Evolutionary conservation across 2,329 filamentous ascomycete species (phyloP).

Genomic region (Penicillium crustosum): DNA sequence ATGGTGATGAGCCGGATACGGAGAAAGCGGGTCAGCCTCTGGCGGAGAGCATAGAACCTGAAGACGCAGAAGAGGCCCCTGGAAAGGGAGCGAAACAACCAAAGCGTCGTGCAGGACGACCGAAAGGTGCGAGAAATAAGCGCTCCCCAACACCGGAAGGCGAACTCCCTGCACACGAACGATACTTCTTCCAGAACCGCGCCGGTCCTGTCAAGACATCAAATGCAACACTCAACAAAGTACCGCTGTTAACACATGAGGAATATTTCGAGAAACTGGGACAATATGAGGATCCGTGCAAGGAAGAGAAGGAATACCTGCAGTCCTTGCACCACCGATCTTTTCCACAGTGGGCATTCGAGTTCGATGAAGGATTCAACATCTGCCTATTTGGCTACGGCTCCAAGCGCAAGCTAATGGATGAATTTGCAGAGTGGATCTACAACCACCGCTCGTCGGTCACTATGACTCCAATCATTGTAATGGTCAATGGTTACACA

Average conservation of each 20-base stretch:
- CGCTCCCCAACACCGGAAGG: slow-evolving; percentile 76
- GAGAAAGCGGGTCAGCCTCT: slow-evolving; percentile 24
- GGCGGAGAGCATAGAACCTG: slow-evolving; percentile 35
- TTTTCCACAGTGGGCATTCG: slow-evolving; percentile 90
- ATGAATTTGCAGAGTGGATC: slow-evolving; percentile 71
- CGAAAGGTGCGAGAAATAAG: slow-evolving; percentile 58
- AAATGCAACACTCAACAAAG: slow-evolving; percentile 73
- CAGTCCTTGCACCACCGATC: slow-evolving; percentile 73
- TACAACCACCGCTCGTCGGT: slow-evolving; percentile 47
- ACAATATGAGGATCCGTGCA: slow-evolving; percentile 67
- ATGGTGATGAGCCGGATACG: slow-evolving; percentile 38
- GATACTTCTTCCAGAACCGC: slow-evolving; percentile 91
- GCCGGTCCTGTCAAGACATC: slow-evolving; percentile 80
- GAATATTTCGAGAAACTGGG: slow-evolving; percentile 77
- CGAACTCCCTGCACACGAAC: slow-evolving; percentile 81
- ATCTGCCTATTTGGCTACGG: slow-evolving; percentile 91
- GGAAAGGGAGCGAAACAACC: slow-evolving; percentile 49
- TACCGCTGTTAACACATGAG: slow-evolving; percentile 80
- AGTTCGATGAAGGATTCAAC: slow-evolving; percentile 81
- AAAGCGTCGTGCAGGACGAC: slow-evolving; percentile 56
- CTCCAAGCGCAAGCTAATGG: slow-evolving; percentile 75
- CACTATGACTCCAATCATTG: slow-evolving; percentile 57
- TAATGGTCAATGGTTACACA: slow-evolving; percentile 82
- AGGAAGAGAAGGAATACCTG: slow-evolving; percentile 67
- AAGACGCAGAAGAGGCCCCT: slow-evolving; percentile 34